phyloP scores from a whole-genome alignment of 2,329 filamentous ascomycete genomes.

The Fusarium keratoplasticum region DNA sequence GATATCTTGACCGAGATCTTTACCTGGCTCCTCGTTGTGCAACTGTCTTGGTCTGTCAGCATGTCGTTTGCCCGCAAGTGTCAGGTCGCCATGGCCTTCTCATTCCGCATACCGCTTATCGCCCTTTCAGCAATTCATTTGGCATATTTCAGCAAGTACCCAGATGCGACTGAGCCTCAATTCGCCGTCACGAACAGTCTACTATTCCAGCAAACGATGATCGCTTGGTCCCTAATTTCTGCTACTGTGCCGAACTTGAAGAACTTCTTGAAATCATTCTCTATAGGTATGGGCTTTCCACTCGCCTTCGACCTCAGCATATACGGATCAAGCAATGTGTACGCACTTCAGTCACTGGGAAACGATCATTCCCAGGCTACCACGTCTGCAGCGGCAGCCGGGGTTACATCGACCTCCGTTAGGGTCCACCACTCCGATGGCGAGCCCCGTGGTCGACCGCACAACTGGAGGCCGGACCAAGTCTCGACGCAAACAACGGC shows the following conservation, averaged over 20 bases:
- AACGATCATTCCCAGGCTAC: slow-evolving; percentile 15
- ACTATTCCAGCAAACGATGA: slow-evolving; percentile 30
- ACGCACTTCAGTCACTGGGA: slow-evolving; percentile 32
- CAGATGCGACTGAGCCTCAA: slow-evolving; percentile 24
- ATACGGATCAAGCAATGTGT: slow-evolving; percentile 1
- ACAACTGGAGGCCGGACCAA: slow-evolving; percentile 30
- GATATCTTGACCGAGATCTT: slow-evolving; percentile 28
- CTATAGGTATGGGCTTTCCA: slow-evolving; percentile 37
- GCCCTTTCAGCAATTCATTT: slow-evolving; percentile 31
- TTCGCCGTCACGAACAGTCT: slow-evolving; percentile 30
- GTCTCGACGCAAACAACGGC: slow-evolving; percentile 11
- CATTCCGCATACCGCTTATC: slow-evolving; percentile 38
- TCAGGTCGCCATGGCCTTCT: slow-evolving; percentile 33
- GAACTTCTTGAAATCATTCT: slow-evolving; percentile 38
- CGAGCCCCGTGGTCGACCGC: slow-evolving; percentile 8
- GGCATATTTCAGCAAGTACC: slow-evolving; percentile 4
- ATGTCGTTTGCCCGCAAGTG: slow-evolving; percentile 26
- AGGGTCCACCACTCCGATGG: not conserved
- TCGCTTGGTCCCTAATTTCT: slow-evolving; percentile 35
- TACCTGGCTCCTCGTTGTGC: slow-evolving; percentile 21
- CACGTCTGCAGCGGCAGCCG: slow-evolving; percentile 3
- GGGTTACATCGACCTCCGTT: not conserved
- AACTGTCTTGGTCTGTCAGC: slow-evolving; percentile 28
- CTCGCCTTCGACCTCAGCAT: slow-evolving; percentile 20
- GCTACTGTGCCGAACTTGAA: slow-evolving; percentile 36